A percentile compares a stretch with the other conserved stretches of the same genome.
phyloP scores from a whole-genome alignment of 176 grass and related monocot genomes.

The bread wheat (Triticum aestivum) region DNA sequence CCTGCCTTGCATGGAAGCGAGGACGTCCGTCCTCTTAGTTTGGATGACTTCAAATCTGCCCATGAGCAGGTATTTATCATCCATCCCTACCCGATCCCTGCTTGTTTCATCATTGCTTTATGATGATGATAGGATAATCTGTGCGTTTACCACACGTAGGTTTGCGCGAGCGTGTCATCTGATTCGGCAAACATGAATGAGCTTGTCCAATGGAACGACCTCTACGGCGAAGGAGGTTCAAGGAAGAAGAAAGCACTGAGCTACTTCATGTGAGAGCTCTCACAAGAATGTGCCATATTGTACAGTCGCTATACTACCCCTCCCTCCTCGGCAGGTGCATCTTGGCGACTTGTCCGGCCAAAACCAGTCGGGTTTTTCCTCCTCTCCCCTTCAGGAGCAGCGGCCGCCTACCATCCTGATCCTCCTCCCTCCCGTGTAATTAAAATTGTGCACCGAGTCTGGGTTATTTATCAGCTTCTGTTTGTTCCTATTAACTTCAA shows the following conservation, averaged over 20 bases:
- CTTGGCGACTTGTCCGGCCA: conserved; percentile 29
- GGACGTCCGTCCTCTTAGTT: conserved; percentile 81
- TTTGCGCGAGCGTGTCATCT: conserved; percentile 93
- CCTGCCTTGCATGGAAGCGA: conserved; percentile 76
- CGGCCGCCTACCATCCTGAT: not conserved
- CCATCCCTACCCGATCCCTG: not conserved
- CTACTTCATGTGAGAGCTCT: conserved; percentile 89
- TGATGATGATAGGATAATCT: not conserved
- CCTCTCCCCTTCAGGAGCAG: conserved; percentile 29
- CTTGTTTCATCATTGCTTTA: not conserved
- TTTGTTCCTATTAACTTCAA: conserved; percentile 6
- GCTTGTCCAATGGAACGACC: conserved; percentile 94
- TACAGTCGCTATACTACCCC: conserved; percentile 43
- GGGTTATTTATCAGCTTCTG: conserved; percentile 39
- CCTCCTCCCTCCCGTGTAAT: conserved; percentile 42
- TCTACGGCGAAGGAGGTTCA: conserved; percentile 96
- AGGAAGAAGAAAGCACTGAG: conserved; percentile 95
- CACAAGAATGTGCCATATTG: conserved; percentile 36
- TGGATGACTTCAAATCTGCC: conserved; percentile 92
- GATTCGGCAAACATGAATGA: conserved; percentile 94
- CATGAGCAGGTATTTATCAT: conserved; percentile 81
- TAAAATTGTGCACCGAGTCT: conserved; percentile 43
- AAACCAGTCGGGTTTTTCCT: conserved; percentile 44
- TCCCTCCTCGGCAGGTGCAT: conserved; percentile 21
- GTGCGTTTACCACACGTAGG: conserved; percentile 39